Percentiles rank a stretch among this genome's conserved stretches.
These are phyloP conservation scores for Suillus subluteus DNA, from an alignment of 768 basidiomycete genomes.

Conservation along the genomic window DNA sequence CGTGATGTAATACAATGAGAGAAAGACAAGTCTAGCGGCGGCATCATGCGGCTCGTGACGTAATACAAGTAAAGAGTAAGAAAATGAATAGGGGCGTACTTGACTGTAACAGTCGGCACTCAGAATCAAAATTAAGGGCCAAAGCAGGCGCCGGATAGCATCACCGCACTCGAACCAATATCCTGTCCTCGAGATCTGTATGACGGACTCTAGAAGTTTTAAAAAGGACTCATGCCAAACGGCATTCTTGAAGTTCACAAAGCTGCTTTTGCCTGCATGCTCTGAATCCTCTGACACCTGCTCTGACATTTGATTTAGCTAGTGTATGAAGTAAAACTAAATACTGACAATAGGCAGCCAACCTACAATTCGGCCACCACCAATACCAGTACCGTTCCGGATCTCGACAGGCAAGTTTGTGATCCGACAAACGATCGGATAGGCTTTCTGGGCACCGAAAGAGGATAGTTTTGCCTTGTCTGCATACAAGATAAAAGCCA, in stretches of 20 bases:
- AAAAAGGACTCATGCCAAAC: slow-evolving; percentile 17
- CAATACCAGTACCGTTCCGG: slow-evolving; percentile 37
- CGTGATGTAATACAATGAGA: no score
- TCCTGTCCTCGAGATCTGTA: slow-evolving; percentile 6
- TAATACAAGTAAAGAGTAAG: no score
- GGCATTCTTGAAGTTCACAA: slow-evolving; percentile 16
- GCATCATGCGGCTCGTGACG: no score
- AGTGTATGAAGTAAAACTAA: background rate
- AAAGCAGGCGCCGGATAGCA: slow-evolving; percentile 3
- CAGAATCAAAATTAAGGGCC: slow-evolving; percentile 14
- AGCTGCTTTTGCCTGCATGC: slow-evolving; percentile 4
- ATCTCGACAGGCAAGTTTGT: slow-evolving; percentile 37
- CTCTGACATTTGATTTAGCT: background rate
- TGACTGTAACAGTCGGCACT: no score
- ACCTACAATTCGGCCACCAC: slow-evolving; percentile 41
- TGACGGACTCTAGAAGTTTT: slow-evolving; percentile 10
- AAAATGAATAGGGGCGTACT: no score
- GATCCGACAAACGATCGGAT: slow-evolving; percentile 39
- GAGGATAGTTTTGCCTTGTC: slow-evolving; percentile 44
- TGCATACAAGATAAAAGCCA: slow-evolving; percentile 42
- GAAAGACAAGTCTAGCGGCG: no score
- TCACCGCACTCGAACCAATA: slow-evolving; percentile 9
- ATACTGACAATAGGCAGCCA: slow-evolving; percentile 42
- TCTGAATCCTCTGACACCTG: slow-evolving; percentile 12
- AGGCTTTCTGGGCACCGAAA: slow-evolving; percentile 42